These are phyloP conservation scores for Acer saccharum DNA, from an alignment of 345 rosid species.

Conservation along the genomic window DNA sequence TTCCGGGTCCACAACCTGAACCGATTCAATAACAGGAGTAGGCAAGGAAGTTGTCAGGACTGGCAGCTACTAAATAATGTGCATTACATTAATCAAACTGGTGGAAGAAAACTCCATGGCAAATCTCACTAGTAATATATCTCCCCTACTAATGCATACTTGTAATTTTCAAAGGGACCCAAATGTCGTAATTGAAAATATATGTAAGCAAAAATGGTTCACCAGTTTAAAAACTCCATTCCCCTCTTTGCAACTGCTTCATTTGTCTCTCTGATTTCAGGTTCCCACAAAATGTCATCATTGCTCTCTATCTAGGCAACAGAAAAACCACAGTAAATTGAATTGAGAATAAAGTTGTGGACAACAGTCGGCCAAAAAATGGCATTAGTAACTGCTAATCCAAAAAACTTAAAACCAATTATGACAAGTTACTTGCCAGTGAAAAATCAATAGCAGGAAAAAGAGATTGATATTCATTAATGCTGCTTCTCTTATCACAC, in stretches of 20 bases:
- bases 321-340: neutral
- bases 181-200: too few species aligned
- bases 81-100: too few species aligned
- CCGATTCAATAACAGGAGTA: conserved; percentile 8
- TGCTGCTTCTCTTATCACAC: conserved; percentile 75
- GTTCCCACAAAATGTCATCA: conserved; percentile 57
- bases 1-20: conserved; percentile 71
- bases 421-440: conserved; percentile 47
- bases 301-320: conserved; percentile 58
- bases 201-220: conserved; percentile 2
- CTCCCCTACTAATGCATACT: too few species aligned
- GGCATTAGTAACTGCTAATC: neutral
- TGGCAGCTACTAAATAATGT: neutral
- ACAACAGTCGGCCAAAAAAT: neutral
- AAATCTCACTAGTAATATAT: too few species aligned
- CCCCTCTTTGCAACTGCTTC: conserved; percentile 73
- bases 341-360: neutral
- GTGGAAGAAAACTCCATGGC: too few species aligned
- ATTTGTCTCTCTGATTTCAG: conserved; percentile 56
- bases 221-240: conserved; percentile 70
- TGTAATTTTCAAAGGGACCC: too few species aligned
- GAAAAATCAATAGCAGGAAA: conserved; percentile 87
- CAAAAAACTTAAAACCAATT: neutral
- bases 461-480: conserved; percentile 53
- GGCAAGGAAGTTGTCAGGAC: conserved; percentile 2